Conservation (phyloP, 164 flowering plant genomes). For the Annona cherimola region DNA sequence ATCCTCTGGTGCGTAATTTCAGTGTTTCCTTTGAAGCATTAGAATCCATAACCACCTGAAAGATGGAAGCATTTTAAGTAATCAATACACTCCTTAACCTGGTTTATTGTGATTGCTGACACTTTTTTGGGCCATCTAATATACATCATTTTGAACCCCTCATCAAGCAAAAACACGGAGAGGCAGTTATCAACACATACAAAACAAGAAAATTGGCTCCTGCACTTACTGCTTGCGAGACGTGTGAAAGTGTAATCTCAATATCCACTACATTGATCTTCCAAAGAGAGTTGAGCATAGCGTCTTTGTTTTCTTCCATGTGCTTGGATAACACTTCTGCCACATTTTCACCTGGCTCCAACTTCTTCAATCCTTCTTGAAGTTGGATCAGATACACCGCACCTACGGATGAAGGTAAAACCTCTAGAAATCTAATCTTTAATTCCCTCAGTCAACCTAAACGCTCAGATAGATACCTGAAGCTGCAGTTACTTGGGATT, state of each 20-base stretch:
- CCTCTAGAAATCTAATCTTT: not conserved
- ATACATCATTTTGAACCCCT: not conserved
- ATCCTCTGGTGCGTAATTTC: conserved; percentile 52
- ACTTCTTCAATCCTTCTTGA: conserved; percentile 57
- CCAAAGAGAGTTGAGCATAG: conserved; percentile 79
- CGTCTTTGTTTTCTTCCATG: conserved; percentile 66
- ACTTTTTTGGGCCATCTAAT: not conserved
- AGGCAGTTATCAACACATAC: not conserved
- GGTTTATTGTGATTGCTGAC: not conserved
- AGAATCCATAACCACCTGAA: conserved; percentile 77
- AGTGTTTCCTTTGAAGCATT: conserved; percentile 61
- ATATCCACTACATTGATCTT: conserved; percentile 86
- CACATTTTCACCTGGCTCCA: conserved; percentile 46
- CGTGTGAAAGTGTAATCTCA: conserved; percentile 67
- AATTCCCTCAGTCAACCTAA: not conserved
- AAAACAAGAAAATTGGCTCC: not conserved
- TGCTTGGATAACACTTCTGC: conserved; percentile 54
- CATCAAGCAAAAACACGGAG: not conserved
- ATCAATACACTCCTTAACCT: not conserved
- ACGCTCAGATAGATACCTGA: conserved; percentile 38
- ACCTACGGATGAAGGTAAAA: conserved; percentile 32
- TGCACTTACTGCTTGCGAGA: conserved; percentile 59
- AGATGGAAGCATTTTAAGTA: not conserved
- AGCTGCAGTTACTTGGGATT: conserved; percentile 86
- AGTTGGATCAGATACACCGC: conserved; percentile 70